Evolutionary conservation across 352 stramenopile genomes (phyloP), one percentile per base, ranked within the genome.

Genomic region (Pilasporangium apinafurcum): DNA sequence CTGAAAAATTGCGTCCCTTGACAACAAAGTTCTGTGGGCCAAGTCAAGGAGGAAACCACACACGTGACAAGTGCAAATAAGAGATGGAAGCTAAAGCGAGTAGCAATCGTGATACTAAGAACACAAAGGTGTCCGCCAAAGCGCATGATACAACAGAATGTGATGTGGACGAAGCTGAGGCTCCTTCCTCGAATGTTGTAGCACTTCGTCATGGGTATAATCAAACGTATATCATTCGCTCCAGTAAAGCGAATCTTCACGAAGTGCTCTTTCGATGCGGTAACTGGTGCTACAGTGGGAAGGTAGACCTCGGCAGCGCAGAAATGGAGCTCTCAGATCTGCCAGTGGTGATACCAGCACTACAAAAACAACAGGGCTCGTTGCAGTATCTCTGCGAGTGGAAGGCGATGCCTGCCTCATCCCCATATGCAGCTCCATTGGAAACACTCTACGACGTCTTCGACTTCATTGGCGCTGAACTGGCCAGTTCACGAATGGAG

Each of bases 261-360:
- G 72, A 96, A 36, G 88, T 96, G 42, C 77, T 98, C 44, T 97
- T 98, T 56, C 76, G 86, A 33, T 98, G 91, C 53, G 92, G 92
- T 28, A 97, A 97, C 63, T 97, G 85, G 85, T 98, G 92, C 68
- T 98, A 97, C 66, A 79, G 65, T 34, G 92, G 91, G 24, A 86
- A 86, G 52, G 80, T 98, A 13, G 83, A 95, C 55, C 49, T 97
- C 32, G 76, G 90, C 20, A 71, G 67, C 49, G 44, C 83, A 18
- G 62, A 68, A 3, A 56, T 97, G 16, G 86, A 89, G 39, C 80
- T 97, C 8, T 56, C 53, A 8, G 91, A 98, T 53, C 54, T 98
- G 14, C 89, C 91, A 5, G 54, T 83, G 0, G 75, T 96, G 6
- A 89, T 98, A 17, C 90, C 92, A 16, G 85, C 87, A 20, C 65